Evolutionary conservation across 179 eudicot genomes (phyloP).

Genomic region (Actinidia arguta): DNA sequence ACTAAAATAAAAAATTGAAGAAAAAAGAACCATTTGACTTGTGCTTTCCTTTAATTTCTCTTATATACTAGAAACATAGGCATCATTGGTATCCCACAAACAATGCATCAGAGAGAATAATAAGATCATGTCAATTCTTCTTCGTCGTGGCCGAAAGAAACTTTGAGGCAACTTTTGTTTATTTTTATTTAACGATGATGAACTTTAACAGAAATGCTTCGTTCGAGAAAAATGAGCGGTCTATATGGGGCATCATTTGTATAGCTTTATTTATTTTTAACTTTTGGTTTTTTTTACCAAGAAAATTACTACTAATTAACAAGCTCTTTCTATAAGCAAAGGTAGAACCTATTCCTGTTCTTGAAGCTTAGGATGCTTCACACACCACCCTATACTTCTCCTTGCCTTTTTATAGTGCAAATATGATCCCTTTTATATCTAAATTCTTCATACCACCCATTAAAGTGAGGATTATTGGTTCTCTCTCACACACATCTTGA

Average conservation of each 20-base stretch:
- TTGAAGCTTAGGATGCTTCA: slow-evolving; percentile 24
- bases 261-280: neutral
- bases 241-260: neutral
- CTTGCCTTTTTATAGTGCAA: slow-evolving; percentile 18
- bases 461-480: slow-evolving; percentile 12
- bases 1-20: no score
- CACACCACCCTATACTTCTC: slow-evolving; percentile 3
- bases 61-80: neutral
- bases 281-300: neutral
- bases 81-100: neutral
- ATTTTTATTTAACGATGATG: neutral
- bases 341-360: no score
- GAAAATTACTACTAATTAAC: neutral
- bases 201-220: no score
- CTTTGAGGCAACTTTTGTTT: no score
- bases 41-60: no score
- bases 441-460: slow-evolving; percentile 15
- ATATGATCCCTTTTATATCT: neutral
- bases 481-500: neutral
- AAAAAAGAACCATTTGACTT: no score
- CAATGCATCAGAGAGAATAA: no score
- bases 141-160: no score
- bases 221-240: no score
- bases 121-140: no score
- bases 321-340: neutral